Evolutionary conservation across 225 moss, liverwort and hornwort genomes (phyloP), one percentile per base, ranked within the genome.

Genomic region (Sphagnum tenellum): DNA sequence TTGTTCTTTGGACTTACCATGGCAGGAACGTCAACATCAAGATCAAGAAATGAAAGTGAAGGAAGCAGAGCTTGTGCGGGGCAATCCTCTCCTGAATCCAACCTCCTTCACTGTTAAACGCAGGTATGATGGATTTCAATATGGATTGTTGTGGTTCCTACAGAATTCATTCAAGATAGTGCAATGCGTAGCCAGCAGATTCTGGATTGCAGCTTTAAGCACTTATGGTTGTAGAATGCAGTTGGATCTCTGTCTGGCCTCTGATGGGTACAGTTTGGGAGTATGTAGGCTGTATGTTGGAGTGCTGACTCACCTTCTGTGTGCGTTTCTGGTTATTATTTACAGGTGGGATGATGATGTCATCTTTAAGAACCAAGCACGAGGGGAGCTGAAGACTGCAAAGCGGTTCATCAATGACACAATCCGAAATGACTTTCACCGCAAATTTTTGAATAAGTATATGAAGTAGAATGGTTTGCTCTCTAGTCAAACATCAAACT

Each of bases 381-480:
- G 95, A 66, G 95, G 95, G 59, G 95, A 96, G 62, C 77, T 72
- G 8, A 96, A 96, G 73, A 78, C 83, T 65, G 86, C 78, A 50
- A 96, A 96, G 60, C 95, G 95, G 46, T 92, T 96, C 61, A 96
- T 96, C 67, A 96, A 92, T 80, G 95, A 96, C 48, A 96, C 95
- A 3, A 96, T 96, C 61, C 80, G 92, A 64, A 96, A 96, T 72
- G 95, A 96, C 77, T 96, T 96, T 50, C 95, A 96, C 70, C 88
- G 95, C 61, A 96, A 92, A 78, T 92, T 96, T 59, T 74, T 96
- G 73, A 92, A 96, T 70, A 96, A 96, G 74, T 96, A 96, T 47
- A 96, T 96, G 95, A 96, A 96, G 71, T 96, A 78, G 75, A 44
- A 50, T 52, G 29, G 29, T 29, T 29, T 29, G 29, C 29, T 29